Conservation (phyloP, 371 early-diverging fungal genomes). For the Saksenaea oblongispora region DNA sequence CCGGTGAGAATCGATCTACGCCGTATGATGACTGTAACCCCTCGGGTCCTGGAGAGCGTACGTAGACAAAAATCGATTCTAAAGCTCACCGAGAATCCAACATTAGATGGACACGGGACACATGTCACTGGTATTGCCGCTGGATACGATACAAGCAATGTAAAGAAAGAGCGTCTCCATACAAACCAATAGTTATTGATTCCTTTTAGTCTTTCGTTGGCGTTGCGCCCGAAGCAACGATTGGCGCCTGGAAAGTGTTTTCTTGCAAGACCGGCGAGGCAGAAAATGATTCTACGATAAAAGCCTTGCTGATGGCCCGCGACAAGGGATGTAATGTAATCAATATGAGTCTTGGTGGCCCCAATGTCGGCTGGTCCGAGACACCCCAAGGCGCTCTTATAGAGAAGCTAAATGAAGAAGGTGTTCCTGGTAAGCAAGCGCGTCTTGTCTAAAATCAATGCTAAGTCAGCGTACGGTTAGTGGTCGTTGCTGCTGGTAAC, state of each 20-base stretch:
- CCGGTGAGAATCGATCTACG: constrained; percentile 1
- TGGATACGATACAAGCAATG: constrained; percentile 41
- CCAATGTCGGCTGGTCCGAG: neutral
- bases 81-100: no score
- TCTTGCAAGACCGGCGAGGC: neutral
- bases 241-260: neutral
- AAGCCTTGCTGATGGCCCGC: neutral
- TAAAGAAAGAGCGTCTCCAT: constrained; percentile 6
- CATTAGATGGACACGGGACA: constrained; percentile 53
- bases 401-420: neutral
- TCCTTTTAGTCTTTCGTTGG: neutral
- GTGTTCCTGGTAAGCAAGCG: neutral
- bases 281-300: neutral
- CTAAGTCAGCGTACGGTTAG: neutral
- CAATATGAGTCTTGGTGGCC: neutral
- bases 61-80: no score
- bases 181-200: neutral
- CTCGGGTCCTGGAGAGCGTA: constrained; percentile 8
- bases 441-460: neutral
- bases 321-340: neutral
- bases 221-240: neutral
- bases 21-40: constrained; percentile 6
- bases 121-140: constrained; percentile 70
- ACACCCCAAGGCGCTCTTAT: neutral
- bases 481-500: neutral